These are phyloP conservation scores for Xylaria arbuscula DNA, from an alignment of 2,329 filamentous ascomycete species.

Conservation along the genomic window DNA sequence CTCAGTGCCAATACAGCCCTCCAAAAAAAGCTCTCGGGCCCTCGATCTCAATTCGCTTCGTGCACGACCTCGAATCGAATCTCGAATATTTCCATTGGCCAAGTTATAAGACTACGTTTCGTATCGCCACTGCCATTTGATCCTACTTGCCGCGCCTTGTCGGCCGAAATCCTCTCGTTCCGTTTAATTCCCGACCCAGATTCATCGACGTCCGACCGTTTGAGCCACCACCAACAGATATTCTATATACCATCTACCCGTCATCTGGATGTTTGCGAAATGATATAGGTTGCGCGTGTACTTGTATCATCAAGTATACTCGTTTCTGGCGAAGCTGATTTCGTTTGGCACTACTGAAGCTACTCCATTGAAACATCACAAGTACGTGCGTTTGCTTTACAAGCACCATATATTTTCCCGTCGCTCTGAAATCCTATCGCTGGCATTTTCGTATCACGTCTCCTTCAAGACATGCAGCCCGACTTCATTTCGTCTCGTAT, in stretches of 20 bases:
- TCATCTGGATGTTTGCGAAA: constrained; percentile 9
- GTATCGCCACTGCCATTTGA: constrained; percentile 5
- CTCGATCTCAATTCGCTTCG: constrained; percentile 22
- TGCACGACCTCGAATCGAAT: constrained; percentile 14
- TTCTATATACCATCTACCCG: constrained; percentile 26
- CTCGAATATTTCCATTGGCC: constrained; percentile 8
- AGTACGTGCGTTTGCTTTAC: constrained; percentile 25
- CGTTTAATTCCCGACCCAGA: background rate
- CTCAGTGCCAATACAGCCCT: constrained; percentile 9
- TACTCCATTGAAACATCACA: constrained; percentile 9
- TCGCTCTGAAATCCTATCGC: background rate
- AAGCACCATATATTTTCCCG: background rate
- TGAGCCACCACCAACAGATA: background rate
- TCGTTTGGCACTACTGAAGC: constrained; percentile 9
- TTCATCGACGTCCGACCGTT: constrained; percentile 1
- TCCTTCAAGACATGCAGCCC: background rate
- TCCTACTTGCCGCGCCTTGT: constrained; percentile 6
- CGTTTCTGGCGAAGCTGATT: constrained; percentile 8
- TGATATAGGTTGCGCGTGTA: constrained; percentile 19
- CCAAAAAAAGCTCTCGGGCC: background rate
- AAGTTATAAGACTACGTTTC: constrained; percentile 1
- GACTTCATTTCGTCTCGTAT: background rate
- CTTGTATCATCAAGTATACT: background rate
- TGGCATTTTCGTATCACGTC: background rate
- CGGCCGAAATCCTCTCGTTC: background rate